Evolutionary conservation across 345 rosid species (phyloP), one percentile per base, ranked within the genome.

Genomic region (Eucalyptus melliodora): DNA sequence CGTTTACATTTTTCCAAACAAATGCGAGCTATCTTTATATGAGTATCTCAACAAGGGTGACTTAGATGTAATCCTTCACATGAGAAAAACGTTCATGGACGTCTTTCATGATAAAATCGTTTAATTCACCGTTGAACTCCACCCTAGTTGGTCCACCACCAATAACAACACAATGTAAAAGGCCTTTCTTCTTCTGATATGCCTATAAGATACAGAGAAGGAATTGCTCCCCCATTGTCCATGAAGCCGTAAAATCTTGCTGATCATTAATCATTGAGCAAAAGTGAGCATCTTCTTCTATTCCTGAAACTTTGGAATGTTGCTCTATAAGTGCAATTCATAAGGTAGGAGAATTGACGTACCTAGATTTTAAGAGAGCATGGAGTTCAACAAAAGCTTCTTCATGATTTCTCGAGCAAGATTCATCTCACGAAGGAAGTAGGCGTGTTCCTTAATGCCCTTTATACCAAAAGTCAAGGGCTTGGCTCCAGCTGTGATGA

Each of bases 131-230:
- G 34, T 98, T 98, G 27, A 97, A 97, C 92, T 98, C 99, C 8
- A 97, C 98, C 27, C 99, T 98, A 37, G 99, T 97, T 3, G 99
- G 99, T 15, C 99, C 98, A 87, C 99, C 99, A 59, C 98, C 98
- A 69, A 98, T 95, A n/a, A 98, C 97, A 77, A 96, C 98, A 59
- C 97, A 96, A 89, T 97, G 99, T 90, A 98, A 86, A 83, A 97
- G 92, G 86, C 51, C 16, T 13, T 49, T 5, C 53, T 92, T 98
- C 90, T 97, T 92, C 94, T 6, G 94, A 90, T 88, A 97, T 93
- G 90, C 99, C 99, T 97, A 92, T 19, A 88, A 90, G 17, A 86
- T 30, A 23, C 50, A 11, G 3, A 50, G 2, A n/a, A 44, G 45
- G 26, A 8, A 86, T 49, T 24, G 34, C 24, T 49, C 17, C 30